Evolutionary conservation across 1,284 basidiomycete species (phyloP), one percentile per base, ranked within the genome.

Genomic region (Neolentinus lepideus): DNA sequence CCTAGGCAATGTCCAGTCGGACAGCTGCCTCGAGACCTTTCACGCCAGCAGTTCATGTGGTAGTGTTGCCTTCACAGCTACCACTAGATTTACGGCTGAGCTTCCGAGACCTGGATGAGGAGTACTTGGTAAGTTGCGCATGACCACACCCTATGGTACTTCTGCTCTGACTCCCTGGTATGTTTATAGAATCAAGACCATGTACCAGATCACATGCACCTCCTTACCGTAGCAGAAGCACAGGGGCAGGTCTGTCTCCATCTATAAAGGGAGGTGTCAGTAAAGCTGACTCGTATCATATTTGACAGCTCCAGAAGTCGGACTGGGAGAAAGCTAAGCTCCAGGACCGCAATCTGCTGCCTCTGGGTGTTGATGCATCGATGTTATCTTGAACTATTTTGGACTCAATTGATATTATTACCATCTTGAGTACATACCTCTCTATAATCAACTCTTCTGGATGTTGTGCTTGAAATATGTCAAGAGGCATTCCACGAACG

Each of bases 171-270:
- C 47, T 46, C 27, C 50, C 45, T 35, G 33, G 12, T 16, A 43
- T 43, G 12, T 43, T 9, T 4, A 21, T n/a, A 91, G 88, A 88
- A 88, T 56, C 72, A 71, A 25, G 75, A 75, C 16, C 67, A 76
- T 31, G 69, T 80, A 46, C 85, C 86, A 11, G 81, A 88, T 60
- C 86, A 91, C 61, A 90, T 91, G 86, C 89, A 91, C 64, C 68
- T 91, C 22, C 63, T 90, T n/a, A 75, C 84, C 14, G 71, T 71
- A 12, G 56, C 66, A 9, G 81, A 86, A 51, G 85, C 85, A 19
- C 64, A 74, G 16, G 69, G 71, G 55, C 84, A 88, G 64, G 87
- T 86, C 59, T 57, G 81, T 72, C n/a, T 11, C 22, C 12, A 21
- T 27, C 47, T 29, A 58, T 56, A 24, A 29, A 11, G 1, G 11